A percentile compares a stretch with the other conserved stretches of the same genome.
Evolutionary conservation across 768 basidiomycete species (phyloP).

Genomic region (Royoungia palumana): DNA sequence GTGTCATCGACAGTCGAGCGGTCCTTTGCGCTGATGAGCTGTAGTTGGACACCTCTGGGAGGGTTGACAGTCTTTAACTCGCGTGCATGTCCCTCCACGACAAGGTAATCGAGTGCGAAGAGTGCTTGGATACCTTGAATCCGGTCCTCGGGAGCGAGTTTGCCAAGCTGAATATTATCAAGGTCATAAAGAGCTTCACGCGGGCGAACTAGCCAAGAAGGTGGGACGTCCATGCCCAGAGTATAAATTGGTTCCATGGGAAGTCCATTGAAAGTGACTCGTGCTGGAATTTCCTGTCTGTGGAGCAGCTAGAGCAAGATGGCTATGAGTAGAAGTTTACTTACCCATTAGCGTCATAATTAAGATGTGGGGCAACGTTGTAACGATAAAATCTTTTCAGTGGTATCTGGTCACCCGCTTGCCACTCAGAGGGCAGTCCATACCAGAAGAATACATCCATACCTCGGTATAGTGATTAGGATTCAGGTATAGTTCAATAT

Average conservation of each 20-base stretch:
- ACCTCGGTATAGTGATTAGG: conserved; percentile 71
- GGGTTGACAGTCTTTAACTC: conserved; percentile 62
- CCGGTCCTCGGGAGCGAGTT: conserved; percentile 55
- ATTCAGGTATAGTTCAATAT: conserved; percentile 76
- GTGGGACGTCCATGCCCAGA: conserved; percentile 86
- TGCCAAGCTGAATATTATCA: conserved; percentile 87
- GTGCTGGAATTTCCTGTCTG: conserved; percentile 57
- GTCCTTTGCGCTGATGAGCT: conserved; percentile 54
- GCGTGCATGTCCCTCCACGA: conserved; percentile 93
- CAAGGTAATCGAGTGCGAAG: conserved; percentile 86
- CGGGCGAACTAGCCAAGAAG: conserved; percentile 92
- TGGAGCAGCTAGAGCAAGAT: background rate
- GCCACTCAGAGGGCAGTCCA: background rate
- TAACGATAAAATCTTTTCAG: conserved; percentile 92
- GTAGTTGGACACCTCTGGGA: conserved; percentile 88
- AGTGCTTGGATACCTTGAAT: conserved; percentile 60
- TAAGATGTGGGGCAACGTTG: conserved; percentile 51
- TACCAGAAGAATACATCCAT: conserved; percentile 10
- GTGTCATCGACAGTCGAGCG: conserved; percentile 69
- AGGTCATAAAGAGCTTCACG: conserved; percentile 86
- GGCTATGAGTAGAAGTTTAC: background rate
- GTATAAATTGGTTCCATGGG: conserved; percentile 90
- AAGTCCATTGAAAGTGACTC: conserved; percentile 64
- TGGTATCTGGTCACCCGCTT: conserved; percentile 56
- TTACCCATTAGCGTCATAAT: conserved; percentile 72